A percentile compares a stretch with the other conserved stretches of the same genome.
Conservation (phyloP, 1,284 basidiomycete genomes). For the Vanrija sp. region DNA sequence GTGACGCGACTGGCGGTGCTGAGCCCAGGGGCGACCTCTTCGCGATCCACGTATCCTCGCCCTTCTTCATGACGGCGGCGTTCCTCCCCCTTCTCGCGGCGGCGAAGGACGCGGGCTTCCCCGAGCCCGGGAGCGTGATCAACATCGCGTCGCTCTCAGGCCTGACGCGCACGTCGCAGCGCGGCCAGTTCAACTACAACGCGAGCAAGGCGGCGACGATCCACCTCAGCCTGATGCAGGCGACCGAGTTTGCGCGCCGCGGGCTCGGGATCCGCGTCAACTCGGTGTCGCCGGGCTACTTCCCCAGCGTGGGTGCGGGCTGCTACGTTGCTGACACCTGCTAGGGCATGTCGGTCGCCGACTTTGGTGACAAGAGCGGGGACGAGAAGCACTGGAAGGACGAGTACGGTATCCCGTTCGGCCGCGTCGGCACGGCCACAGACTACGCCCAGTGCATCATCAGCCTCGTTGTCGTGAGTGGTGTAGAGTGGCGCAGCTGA, state of each 20-base stretch:
- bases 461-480: constrained; percentile 32
- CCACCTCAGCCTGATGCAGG: constrained; percentile 34
- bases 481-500: background rate
- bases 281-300: constrained; percentile 36
- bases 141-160: constrained; percentile 28
- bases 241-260: constrained; percentile 37
- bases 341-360: constrained; percentile 41
- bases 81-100: constrained; percentile 43
- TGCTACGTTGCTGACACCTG: background rate
- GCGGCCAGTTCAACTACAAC: constrained; percentile 46
- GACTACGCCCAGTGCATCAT: constrained; percentile 44
- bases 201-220: constrained; percentile 42
- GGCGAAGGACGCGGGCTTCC: constrained; percentile 30
- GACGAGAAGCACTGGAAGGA: constrained; percentile 23
- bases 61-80: constrained; percentile 45
- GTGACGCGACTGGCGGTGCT: background rate
- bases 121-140: constrained; percentile 41
- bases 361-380: constrained; percentile 16
- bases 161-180: constrained; percentile 37
- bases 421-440: constrained; percentile 35
- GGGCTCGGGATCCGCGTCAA: constrained; percentile 42
- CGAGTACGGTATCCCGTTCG: constrained; percentile 38
- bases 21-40: constrained; percentile 23
- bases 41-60: constrained; percentile 44
- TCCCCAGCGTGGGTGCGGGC: constrained; percentile 33